Percentiles rank a stretch among this genome's conserved stretches.
These are phyloP conservation scores for Pelargonium nanum DNA, from an alignment of 345 rosid species.

Conservation along the genomic window DNA sequence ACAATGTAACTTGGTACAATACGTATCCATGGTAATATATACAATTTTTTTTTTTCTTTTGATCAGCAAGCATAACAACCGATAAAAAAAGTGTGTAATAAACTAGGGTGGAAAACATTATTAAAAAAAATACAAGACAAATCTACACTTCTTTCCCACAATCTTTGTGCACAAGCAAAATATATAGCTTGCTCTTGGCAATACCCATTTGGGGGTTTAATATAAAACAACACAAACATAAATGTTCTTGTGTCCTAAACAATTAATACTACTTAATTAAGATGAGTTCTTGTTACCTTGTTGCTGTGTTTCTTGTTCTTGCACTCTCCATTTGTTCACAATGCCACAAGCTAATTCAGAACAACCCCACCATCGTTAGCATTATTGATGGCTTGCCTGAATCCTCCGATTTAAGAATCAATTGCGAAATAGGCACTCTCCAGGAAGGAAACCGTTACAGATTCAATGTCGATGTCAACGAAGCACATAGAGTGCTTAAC, in stretches of 20 bases:
- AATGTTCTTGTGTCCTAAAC: too few species aligned
- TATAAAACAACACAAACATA: too few species aligned
- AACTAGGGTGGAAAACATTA: too few species aligned
- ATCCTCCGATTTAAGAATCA: neutral
- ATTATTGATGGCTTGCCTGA: neutral
- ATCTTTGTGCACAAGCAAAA: too few species aligned
- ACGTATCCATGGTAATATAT: conserved; percentile 2
- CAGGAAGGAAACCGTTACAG: conserved; percentile 5
- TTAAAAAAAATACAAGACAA: too few species aligned
- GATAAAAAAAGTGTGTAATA: too few species aligned
- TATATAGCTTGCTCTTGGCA: too few species aligned
- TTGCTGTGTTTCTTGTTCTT: neutral
- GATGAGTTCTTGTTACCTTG: neutral
- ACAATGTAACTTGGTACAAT: neutral
- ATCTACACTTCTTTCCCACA: too few species aligned
- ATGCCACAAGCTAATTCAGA: neutral
- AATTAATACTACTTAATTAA: too few species aligned
- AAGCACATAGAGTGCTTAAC: neutral
- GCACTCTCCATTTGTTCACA: neutral
- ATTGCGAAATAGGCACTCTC: conserved; percentile 3
- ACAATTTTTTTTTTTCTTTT: too few species aligned
- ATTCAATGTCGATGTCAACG: conserved; percentile 2
- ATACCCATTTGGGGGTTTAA: too few species aligned
- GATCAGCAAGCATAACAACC: too few species aligned
- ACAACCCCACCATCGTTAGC: neutral